Base-by-base conservation (phyloP, 2,329 filamentous ascomycete species). In the Verticillium isaacii region DNA sequence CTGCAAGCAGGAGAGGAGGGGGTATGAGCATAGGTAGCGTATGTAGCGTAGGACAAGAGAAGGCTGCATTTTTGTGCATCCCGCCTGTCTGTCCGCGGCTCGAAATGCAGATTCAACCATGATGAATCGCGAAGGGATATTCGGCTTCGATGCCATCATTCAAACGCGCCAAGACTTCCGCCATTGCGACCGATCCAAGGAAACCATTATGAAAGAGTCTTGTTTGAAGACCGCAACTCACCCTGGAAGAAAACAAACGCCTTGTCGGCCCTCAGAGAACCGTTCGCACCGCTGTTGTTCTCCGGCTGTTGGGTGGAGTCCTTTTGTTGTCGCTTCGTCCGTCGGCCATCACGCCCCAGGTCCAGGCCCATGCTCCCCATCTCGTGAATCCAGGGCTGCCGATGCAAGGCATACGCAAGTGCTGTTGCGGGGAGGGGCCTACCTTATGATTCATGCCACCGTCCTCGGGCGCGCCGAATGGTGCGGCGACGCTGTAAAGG, bases 391-490 rank as follows among this genome's bases (percentile, higher is more conserved):
- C 14, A 56, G 55, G 29, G 5, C n/a, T 29, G 29, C 29, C 29
- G 5, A 29, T 29, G 29, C 29, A 29, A 29, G 5, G 29, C 29
- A 29, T 29, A 29, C 29, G 29, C 29, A 29, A 29, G 29, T 29
- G 29, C 3, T 29, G 29, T 29, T 29, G 29, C 29, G 29, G 55
- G 55, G 23, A 9, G n/a, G 3, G 32, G 55, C 11, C 19, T 55
- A 59, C 58, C 58, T 59, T 59, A n/a, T 60, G 74, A 77, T 78
- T 79, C 78, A 80, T 80, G 70, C 72, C 76, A 72, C 68, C 70
- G 70, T 70, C 70, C 71, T 76, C 74, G 70, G 69, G 70, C 68
- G 72, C 68, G 61, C 66, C 65, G 71, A 76, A 73, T 71, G 74
- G 72, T 68, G 70, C 72, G 69, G 69, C 69, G 63, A 64, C 64